Percentiles rank a stretch among this genome's conserved stretches.
Conservation (phyloP, 1,284 basidiomycete species). For the Puccinia brachypodii region DNA sequence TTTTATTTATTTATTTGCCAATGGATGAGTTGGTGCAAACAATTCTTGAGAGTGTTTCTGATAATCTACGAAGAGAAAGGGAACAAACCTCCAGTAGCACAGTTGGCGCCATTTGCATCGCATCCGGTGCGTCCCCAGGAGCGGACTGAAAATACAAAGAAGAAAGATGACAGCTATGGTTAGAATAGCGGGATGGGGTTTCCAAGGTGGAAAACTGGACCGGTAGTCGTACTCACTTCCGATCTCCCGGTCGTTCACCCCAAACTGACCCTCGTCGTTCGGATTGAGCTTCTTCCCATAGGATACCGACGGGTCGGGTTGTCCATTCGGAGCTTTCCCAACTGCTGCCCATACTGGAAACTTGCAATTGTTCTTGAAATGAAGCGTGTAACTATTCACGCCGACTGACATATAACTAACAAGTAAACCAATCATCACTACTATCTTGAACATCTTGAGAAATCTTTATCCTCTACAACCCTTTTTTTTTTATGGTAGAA, state of each 20-base stretch:
- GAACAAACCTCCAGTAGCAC: conserved; percentile 29
- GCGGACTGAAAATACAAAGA: conserved; percentile 42
- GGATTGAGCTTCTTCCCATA: conserved; percentile 46
- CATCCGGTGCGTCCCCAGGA: conserved; percentile 52
- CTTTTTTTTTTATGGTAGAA: background rate
- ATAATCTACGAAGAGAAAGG: background rate
- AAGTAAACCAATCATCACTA: background rate
- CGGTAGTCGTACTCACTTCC: conserved; percentile 45
- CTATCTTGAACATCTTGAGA: conserved; percentile 1
- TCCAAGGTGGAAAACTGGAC: no score
- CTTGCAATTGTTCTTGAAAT: conserved; percentile 51
- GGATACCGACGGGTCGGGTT: conserved; percentile 48
- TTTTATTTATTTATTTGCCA: background rate
- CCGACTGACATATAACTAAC: background rate
- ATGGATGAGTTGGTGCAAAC: background rate
- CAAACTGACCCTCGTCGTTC: conserved; percentile 21
- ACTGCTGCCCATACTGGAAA: conserved; percentile 50
- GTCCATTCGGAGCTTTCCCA: conserved; percentile 51
- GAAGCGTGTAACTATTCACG: conserved; percentile 25
- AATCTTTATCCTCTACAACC: background rate
- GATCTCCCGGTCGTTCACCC: conserved; percentile 46
- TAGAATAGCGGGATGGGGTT: no score
- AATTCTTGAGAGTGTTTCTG: background rate
- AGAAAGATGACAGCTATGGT: background rate
- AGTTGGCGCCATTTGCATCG: conserved; percentile 50